phyloP scores from a whole-genome alignment of 2,329 filamentous ascomycete genomes.

The Cucurbitaria berberidis region DNA sequence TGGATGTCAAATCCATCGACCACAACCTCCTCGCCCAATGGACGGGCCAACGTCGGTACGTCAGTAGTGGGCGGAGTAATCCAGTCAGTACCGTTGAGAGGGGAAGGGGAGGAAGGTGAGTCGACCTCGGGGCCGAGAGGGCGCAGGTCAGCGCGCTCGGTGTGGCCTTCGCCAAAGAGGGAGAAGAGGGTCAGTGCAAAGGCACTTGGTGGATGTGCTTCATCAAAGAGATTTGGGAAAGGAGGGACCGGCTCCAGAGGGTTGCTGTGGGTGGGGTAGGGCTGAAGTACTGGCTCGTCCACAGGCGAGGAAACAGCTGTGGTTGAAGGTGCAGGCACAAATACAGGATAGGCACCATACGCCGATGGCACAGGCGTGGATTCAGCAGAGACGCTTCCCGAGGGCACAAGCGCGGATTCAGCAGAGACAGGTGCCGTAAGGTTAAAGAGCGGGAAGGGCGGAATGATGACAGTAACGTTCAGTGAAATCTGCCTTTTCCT shows the following conservation, averaged over 20 bases:
- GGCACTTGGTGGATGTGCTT: conserved; percentile 17
- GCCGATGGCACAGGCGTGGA: not conserved
- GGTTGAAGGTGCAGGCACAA: not conserved
- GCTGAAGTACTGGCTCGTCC: not conserved
- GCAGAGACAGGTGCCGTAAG: too few species aligned
- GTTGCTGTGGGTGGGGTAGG: not conserved
- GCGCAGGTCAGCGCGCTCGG: conserved; percentile 33
- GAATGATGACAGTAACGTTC: not conserved
- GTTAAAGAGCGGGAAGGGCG: not conserved
- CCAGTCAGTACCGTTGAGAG: conserved; percentile 18
- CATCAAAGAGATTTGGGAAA: conserved; percentile 35
- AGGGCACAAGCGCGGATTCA: too few species aligned
- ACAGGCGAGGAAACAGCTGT: not conserved
- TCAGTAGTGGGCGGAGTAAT: not conserved
- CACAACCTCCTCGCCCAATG: conserved; percentile 35
- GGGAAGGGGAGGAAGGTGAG: conserved; percentile 29
- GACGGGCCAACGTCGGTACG: conserved; percentile 5
- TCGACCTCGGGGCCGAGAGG: conserved; percentile 39
- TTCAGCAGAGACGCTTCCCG: not conserved
- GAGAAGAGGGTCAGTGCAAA: conserved; percentile 34
- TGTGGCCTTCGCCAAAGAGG: conserved; percentile 33
- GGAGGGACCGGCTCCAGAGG: not conserved
- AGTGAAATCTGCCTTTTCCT: not conserved
- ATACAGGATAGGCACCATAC: too few species aligned
- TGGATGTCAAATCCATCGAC: conserved; percentile 40